Conservation (phyloP, 2,329 filamentous ascomycete species). For the Arthrobotrys sinensis region DNA sequence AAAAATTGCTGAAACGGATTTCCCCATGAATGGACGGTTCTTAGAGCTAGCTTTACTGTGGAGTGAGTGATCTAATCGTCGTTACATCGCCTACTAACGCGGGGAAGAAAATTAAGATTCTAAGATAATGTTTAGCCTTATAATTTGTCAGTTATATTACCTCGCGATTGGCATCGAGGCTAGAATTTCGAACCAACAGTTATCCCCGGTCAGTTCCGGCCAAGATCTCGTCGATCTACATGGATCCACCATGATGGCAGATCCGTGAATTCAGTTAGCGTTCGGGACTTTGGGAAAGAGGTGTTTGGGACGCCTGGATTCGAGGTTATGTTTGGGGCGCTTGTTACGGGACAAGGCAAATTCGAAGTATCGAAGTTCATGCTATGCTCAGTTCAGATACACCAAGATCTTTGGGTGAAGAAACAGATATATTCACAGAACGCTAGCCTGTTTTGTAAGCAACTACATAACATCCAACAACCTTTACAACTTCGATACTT, state of each 20-base stretch:
- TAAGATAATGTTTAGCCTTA: not conserved
- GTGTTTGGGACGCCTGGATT: not conserved
- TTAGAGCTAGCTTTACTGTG: not conserved
- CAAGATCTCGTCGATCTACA: not conserved
- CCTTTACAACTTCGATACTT: not conserved
- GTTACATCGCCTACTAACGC: conserved; percentile 46
- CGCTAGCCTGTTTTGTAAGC: not conserved
- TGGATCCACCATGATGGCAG: not conserved
- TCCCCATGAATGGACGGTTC: no score
- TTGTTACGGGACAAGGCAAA: not conserved
- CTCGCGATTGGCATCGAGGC: no score
- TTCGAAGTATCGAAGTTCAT: not conserved
- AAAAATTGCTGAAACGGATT: not conserved
- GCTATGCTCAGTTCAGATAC: not conserved
- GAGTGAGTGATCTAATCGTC: not conserved
- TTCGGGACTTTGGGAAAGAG: not conserved
- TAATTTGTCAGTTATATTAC: not conserved
- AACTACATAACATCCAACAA: conserved; percentile 5
- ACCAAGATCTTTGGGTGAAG: not conserved
- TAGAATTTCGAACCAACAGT: not conserved
- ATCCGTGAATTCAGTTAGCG: not conserved
- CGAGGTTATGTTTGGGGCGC: not conserved
- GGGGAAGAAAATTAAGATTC: not conserved
- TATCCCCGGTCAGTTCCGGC: no score
- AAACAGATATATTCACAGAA: not conserved